These are phyloP conservation scores for Pseudoturritis turrita DNA, from an alignment of 345 rosid genomes.

Conservation along the genomic window DNA sequence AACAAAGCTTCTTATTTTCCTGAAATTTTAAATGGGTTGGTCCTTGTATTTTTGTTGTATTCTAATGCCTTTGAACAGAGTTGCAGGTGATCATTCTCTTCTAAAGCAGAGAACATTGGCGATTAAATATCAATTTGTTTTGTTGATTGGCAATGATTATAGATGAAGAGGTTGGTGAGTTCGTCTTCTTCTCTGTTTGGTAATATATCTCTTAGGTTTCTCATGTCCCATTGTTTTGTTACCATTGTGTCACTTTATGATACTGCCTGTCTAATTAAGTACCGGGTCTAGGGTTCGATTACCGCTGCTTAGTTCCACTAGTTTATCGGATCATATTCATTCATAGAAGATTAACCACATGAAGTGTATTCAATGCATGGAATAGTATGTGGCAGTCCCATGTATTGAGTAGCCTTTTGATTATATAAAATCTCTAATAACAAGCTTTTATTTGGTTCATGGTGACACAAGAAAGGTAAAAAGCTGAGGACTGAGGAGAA, in stretches of 20 bases:
- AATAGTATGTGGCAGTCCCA: background rate
- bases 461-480: constrained; percentile 26
- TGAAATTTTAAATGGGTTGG: background rate
- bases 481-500: constrained; percentile 6
- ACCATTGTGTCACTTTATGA: background rate
- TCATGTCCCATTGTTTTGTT: background rate
- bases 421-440: background rate
- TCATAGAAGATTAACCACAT: background rate
- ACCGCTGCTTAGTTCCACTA: background rate
- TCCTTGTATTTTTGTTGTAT: background rate
- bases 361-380: background rate
- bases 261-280: background rate
- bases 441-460: background rate
- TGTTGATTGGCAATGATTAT: constrained; percentile 31
- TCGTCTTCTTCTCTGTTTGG: background rate
- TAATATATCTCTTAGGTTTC: background rate
- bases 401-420: constrained; percentile 2
- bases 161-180: constrained; percentile 20
- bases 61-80: constrained; percentile 2
- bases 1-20: background rate
- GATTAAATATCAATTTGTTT: background rate
- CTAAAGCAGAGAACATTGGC: constrained; percentile 4
- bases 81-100: background rate
- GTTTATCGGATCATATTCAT: background rate
- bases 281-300: too few species aligned